Evolutionary conservation across 257 asterid species (phyloP), one percentile per base, ranked within the genome.

Genomic region (Perilla frutescens): DNA sequence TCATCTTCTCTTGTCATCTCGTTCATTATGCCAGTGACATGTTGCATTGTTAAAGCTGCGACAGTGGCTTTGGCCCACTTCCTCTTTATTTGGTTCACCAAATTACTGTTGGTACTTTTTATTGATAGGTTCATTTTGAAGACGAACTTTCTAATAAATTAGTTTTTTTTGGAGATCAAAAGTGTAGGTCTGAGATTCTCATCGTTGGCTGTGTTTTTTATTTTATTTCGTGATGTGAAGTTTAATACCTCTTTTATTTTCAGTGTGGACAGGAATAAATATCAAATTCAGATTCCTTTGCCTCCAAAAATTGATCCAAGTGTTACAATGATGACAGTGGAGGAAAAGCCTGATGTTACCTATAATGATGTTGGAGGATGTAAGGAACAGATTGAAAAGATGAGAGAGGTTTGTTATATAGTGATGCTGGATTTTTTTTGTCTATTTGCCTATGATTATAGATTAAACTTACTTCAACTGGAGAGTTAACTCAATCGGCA

Each of bases 301-400:
- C 99, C 99, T 26, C 99, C 99, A 3, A 95, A 92, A 81, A 95
- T 95, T 80, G 99, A 95, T 83, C 99, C 99, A 62, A 95, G 98
- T 76, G 97, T 95, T 37, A 95, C 99, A 44, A 95, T 95, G 99
- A 95, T 95, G 99, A 95, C 99, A 13, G 98, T 95, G 59, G 99
- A 92, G 83, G 99, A 95, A 84, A 95, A 95, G 76, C 99, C 99
- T 8, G 98, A 92, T 85, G 99, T 95, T 26, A 95, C 99, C 29
- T 95, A 92, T 58, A 90, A 90, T 74, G 99, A 95, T 82, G 99
- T 95, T 75, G 98, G 99, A 69, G 99, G 99, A 45, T 92, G 99
- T 13, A 95, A 92, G 85, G 99, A 95, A 78, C 98, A 95, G 83
- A 95, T 95, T 77, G 98, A 95, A 77, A 95, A 95, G 87, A 95